Conservation (phyloP, 805 yeast species). For the Wickerhamiella qilinensis region DNA sequence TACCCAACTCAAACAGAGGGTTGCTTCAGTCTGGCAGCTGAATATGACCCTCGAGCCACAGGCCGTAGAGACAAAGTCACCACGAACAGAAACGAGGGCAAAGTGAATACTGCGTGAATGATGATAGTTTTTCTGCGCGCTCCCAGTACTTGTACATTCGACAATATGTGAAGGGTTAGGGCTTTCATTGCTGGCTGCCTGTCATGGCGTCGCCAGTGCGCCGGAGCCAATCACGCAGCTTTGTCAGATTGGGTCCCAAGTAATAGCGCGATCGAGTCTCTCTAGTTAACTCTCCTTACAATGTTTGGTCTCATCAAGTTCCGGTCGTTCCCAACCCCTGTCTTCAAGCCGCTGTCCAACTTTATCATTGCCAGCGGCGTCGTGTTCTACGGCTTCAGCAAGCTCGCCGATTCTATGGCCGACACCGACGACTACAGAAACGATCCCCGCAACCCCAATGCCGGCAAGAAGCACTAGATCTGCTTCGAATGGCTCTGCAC, state of each 20-base stretch:
- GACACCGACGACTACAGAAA: constrained; percentile 65
- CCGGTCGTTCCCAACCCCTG: constrained; percentile 32
- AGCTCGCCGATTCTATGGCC: constrained; percentile 51
- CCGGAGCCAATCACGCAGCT: constrained; percentile 2
- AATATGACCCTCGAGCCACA: background rate
- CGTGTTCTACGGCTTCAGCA: constrained; percentile 55
- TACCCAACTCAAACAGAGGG: constrained; percentile 15
- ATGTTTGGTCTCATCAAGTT: background rate
- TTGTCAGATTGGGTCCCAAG: constrained; percentile 1
- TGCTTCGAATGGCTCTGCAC: constrained; percentile 2
- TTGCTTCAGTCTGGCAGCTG: constrained; percentile 4
- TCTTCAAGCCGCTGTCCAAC: constrained; percentile 72
- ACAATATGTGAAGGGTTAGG: background rate
- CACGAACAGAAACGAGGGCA: constrained; percentile 3
- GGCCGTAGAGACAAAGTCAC: too few species aligned
- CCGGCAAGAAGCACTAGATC: constrained; percentile 26
- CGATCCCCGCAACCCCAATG: constrained; percentile 87
- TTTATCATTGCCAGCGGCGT: constrained; percentile 66
- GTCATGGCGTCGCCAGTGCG: too few species aligned
- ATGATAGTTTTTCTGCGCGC: background rate
- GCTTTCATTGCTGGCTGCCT: too few species aligned
- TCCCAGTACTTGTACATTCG: background rate
- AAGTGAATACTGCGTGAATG: background rate
- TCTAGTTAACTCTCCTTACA: too few species aligned
- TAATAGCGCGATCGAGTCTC: too few species aligned